Percentiles rank a stretch among this genome's conserved stretches.
Conservation (phyloP, 129 eudicot genomes). For the sunflower (Helianthus annuus) region HanXRQr2.0-SUNRISE NC_035434.2:172905745-172906244, state of each 20-base stretch:
- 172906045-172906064: too few relatives aligned
- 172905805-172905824: not conserved
- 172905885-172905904: constrained; percentile 59
- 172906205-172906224: constrained; percentile 54
- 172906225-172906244: constrained; percentile 67
- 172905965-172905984: constrained; percentile 37
- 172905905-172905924: constrained; percentile 57
- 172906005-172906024: too few relatives aligned
- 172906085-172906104: not conserved
- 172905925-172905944: constrained; percentile 49
- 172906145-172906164: constrained; percentile 47
- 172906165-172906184: constrained; percentile 33
- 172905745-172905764: constrained; percentile 70
- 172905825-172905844: not conserved
- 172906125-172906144: constrained; percentile 51
- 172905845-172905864: constrained; percentile 25
- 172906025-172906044: too few relatives aligned
- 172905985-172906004: too few relatives aligned
- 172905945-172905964: constrained; percentile 43
- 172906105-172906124: constrained; percentile 35
- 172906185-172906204: constrained; percentile 48
- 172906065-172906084: not conserved
- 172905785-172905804: constrained; percentile 61
- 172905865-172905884: constrained; percentile 79
- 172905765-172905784: constrained; percentile 65